phyloP scores from a whole-genome alignment of 2,329 filamentous ascomycete genomes.

The Penicillium sp. region DNA sequence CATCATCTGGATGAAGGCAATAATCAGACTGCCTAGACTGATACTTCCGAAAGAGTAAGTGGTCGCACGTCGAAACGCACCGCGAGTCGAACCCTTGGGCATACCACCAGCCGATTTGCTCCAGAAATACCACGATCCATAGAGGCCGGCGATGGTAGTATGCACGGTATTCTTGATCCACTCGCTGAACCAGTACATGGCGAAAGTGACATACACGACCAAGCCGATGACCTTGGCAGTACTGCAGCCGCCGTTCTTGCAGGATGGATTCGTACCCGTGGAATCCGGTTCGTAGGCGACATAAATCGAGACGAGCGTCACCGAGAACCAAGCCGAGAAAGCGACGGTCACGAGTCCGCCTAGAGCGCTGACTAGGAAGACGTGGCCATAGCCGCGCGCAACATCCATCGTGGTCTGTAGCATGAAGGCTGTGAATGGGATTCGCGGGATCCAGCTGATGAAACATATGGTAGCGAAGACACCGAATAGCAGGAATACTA shows the following conservation, averaged over 20 bases:
- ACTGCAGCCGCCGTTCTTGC: conserved; percentile 67
- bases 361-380: conserved; percentile 82
- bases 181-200: conserved; percentile 92
- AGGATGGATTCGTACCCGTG: conserved; percentile 56
- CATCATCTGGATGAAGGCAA: conserved; percentile 84
- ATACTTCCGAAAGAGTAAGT: conserved; percentile 95
- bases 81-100: conserved; percentile 77
- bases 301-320: conserved; percentile 86
- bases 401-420: conserved; percentile 84
- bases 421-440: conserved; percentile 91
- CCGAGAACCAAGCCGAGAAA: conserved; percentile 81
- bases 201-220: conserved; percentile 85
- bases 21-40: conserved; percentile 79
- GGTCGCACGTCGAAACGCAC: conserved; percentile 78
- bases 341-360: conserved; percentile 77
- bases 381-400: conserved; percentile 80
- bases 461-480: conserved; percentile 82
- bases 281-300: conserved; percentile 73
- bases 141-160: conserved; percentile 83
- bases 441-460: conserved; percentile 84
- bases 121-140: conserved; percentile 92
- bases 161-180: conserved; percentile 94
- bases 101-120: conserved; percentile 64
- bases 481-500: conserved; percentile 84
- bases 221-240: conserved; percentile 80